Percentiles rank a stretch among this genome's conserved stretches.
Conservation (phyloP, 257 asterid genomes). For the Fraxinus americana region DNA sequence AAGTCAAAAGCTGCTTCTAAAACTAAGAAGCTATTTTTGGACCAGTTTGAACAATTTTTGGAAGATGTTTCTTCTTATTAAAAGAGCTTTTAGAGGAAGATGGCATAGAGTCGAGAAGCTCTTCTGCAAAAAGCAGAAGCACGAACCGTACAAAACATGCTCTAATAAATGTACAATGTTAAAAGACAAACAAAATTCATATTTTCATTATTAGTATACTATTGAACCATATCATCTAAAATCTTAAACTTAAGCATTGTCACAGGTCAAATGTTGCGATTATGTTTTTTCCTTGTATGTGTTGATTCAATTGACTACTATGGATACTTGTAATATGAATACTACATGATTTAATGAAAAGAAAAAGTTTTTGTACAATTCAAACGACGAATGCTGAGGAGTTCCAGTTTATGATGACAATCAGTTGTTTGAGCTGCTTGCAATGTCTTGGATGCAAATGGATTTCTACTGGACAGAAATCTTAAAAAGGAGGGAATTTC, state of each 20-base stretch:
- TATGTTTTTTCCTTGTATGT: neutral
- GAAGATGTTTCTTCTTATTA: too few species aligned
- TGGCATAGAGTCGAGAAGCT: too few species aligned
- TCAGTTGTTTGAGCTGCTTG: constrained; percentile 77
- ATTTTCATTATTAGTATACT: too few species aligned
- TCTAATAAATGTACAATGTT: too few species aligned
- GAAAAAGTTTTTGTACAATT: constrained; percentile 76
- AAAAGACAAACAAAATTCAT: neutral
- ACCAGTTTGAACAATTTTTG: too few species aligned
- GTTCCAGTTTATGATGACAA: constrained; percentile 91
- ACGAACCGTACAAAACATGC: too few species aligned
- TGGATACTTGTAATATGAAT: neutral
- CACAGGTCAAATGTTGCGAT: neutral
- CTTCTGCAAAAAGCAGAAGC: too few species aligned
- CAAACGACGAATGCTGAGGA: constrained; percentile 98
- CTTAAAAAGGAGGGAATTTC: constrained; percentile 58
- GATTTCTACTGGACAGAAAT: constrained; percentile 96
- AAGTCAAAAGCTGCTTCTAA: too few species aligned
- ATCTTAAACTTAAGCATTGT: neutral
- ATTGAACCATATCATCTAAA: too few species aligned
- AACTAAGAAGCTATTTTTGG: too few species aligned
- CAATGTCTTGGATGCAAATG: constrained; percentile 87
- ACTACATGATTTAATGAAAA: constrained; percentile 24
- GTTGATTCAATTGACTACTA: too few species aligned
- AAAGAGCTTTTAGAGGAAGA: too few species aligned